These are phyloP conservation scores for Ustilaginoidea virens DNA, from an alignment of 2,329 filamentous ascomycete species.

Conservation along the genomic window DNA sequence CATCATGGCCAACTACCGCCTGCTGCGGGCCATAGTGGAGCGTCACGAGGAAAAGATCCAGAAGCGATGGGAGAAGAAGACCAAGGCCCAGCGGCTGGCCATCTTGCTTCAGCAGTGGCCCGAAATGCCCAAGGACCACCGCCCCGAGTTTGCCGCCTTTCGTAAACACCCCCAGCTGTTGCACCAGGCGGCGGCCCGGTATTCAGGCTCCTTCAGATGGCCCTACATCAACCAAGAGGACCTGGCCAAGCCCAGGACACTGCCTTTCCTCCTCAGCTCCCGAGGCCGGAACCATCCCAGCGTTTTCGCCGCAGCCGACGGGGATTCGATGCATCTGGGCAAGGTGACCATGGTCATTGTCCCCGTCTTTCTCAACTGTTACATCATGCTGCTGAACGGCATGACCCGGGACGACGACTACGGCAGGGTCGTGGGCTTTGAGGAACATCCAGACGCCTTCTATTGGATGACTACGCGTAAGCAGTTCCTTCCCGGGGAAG, in stretches of 20 bases:
- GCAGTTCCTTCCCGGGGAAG: slow-evolving; percentile 28
- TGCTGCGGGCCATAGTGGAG: slow-evolving; percentile 25
- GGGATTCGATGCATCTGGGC: slow-evolving; percentile 16
- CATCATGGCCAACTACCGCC: slow-evolving; percentile 20
- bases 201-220: slow-evolving; percentile 27
- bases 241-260: slow-evolving; percentile 22
- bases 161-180: slow-evolving; percentile 9
- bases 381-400: slow-evolving; percentile 20
- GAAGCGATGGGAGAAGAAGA: slow-evolving; percentile 40
- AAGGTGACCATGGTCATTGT: slow-evolving; percentile 10
- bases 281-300: slow-evolving; percentile 30
- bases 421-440: slow-evolving; percentile 19
- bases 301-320: slow-evolving; percentile 31
- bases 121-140: slow-evolving; percentile 30
- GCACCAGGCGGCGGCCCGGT: slow-evolving; percentile 7
- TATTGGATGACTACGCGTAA: slow-evolving; percentile 17
- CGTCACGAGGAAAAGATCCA: slow-evolving; percentile 35
- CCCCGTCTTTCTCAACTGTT: slow-evolving; percentile 13
- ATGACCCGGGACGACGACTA: slow-evolving; percentile 15
- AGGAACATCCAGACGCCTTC: slow-evolving; percentile 20
- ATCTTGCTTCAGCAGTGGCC: slow-evolving; percentile 34
- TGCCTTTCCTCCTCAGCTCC: slow-evolving; percentile 36
- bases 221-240: slow-evolving; percentile 45
- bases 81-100: slow-evolving; percentile 24
- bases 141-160: slow-evolving; percentile 32